Percentiles rank a stretch among this genome's conserved stretches.
These are phyloP conservation scores for Fusarium penzigii DNA, from an alignment of 2,329 filamentous ascomycete genomes.

Conservation along the genomic window DNA sequence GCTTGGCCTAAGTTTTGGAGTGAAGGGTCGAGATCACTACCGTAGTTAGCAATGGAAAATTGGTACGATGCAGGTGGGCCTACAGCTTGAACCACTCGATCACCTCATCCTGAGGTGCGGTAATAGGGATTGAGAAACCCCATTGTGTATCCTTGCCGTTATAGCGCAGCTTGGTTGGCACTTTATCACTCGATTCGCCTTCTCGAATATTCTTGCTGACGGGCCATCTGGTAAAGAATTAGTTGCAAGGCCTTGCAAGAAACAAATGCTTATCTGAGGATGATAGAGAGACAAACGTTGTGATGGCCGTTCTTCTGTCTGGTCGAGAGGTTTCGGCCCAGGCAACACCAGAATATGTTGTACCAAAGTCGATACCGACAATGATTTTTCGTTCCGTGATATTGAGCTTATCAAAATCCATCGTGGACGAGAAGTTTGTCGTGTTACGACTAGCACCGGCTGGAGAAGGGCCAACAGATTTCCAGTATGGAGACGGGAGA, in stretches of 20 bases:
- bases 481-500: not conserved
- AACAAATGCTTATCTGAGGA: not conserved
- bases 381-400: slow-evolving; percentile 44
- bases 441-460: not conserved
- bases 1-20: slow-evolving; percentile 35
- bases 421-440: slow-evolving; percentile 9
- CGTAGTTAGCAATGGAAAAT: slow-evolving; percentile 7
- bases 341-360: slow-evolving; percentile 53
- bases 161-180: slow-evolving; percentile 48
- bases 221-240: slow-evolving; percentile 37
- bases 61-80: slow-evolving; percentile 15
- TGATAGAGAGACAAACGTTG: slow-evolving; percentile 1
- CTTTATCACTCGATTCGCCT: slow-evolving; percentile 44
- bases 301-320: slow-evolving; percentile 39
- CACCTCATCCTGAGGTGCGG: slow-evolving; percentile 39
- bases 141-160: slow-evolving; percentile 40
- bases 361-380: slow-evolving; percentile 55
- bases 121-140: slow-evolving; percentile 46
- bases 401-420: slow-evolving; percentile 40
- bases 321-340: slow-evolving; percentile 46
- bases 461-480: not conserved
- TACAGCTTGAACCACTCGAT: slow-evolving; percentile 53
- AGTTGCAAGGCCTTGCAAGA: not conserved
- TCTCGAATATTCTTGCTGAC: slow-evolving; percentile 37
- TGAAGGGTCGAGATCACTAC: slow-evolving; percentile 40